Evolutionary conservation across 257 asterid genomes (phyloP).

Genomic region (Jacaranda mimosifolia): DNA sequence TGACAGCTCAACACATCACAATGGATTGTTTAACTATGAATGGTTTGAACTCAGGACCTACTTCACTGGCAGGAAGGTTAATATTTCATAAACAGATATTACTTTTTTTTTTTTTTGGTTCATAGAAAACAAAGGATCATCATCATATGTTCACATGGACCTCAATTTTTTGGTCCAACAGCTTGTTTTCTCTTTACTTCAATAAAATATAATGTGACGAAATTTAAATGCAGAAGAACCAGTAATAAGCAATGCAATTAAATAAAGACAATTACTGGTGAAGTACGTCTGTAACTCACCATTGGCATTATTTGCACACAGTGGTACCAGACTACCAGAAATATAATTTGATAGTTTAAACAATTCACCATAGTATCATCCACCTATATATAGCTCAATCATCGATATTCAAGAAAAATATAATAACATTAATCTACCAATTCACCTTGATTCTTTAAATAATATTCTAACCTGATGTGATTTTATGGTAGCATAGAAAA

Average conservation of each 20-base stretch:
- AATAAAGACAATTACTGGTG: not conserved
- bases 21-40: conserved; percentile 17
- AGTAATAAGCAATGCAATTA: conserved; percentile 4
- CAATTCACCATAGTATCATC: not conserved
- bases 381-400: not conserved
- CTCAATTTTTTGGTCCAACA: conserved; percentile 1
- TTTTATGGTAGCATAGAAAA: conserved; percentile 26
- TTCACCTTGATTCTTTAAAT: conserved; percentile 9
- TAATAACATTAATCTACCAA: conserved; percentile 5
- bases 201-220: conserved; percentile 15
- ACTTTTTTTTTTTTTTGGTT: not conserved
- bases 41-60: conserved; percentile 16
- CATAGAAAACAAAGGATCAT: not conserved
- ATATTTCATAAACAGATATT: not conserved
- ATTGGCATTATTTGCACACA: conserved; percentile 22
- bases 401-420: conserved; percentile 7
- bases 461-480: conserved; percentile 30
- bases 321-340: not conserved
- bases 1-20: conserved; percentile 26
- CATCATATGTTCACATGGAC: not conserved
- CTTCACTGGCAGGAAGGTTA: conserved; percentile 8
- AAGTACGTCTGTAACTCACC: conserved; percentile 18
- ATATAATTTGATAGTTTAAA: not conserved
- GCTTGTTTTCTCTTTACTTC: conserved; percentile 4
- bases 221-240: conserved; percentile 3